phyloP scores from a whole-genome alignment of 345 rosid species.

The Hibiscus mutabilis region DNA sequence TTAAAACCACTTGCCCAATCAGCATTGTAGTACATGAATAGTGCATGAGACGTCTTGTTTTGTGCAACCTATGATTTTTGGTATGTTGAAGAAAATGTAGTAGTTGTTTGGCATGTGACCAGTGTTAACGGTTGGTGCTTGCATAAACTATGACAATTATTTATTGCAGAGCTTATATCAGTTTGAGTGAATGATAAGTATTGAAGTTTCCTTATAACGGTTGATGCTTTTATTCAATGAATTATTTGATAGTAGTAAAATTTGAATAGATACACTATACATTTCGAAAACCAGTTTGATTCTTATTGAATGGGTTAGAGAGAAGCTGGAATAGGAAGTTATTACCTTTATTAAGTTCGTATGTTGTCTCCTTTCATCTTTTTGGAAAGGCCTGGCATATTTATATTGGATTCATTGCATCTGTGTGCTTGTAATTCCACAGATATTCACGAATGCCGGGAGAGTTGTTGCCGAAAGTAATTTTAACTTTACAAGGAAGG shows the following conservation, averaged over 20 bases:
- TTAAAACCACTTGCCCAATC: too few species aligned
- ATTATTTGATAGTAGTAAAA: neutral
- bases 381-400: neutral
- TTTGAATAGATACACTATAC: too few species aligned
- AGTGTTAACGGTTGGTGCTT: too few species aligned
- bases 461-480: slow-evolving; percentile 61
- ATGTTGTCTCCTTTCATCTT: slow-evolving; percentile 9
- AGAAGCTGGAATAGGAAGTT: neutral
- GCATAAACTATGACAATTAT: too few species aligned
- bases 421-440: slow-evolving; percentile 24
- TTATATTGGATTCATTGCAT: slow-evolving; percentile 9
- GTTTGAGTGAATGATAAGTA: too few species aligned
- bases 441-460: slow-evolving; percentile 88
- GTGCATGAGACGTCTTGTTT: too few species aligned
- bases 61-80: too few species aligned
- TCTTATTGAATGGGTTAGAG: neutral
- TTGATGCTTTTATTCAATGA: neutral
- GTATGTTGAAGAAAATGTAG: too few species aligned
- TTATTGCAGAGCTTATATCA: too few species aligned
- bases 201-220: too few species aligned
- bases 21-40: too few species aligned
- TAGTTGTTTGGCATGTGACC: too few species aligned
- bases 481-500: slow-evolving; percentile 49
- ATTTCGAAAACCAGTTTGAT: neutral
- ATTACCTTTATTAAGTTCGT: slow-evolving; percentile 1